Conservation (phyloP, 805 yeast species). For the Wickerhamomyces canadensis region DNA sequence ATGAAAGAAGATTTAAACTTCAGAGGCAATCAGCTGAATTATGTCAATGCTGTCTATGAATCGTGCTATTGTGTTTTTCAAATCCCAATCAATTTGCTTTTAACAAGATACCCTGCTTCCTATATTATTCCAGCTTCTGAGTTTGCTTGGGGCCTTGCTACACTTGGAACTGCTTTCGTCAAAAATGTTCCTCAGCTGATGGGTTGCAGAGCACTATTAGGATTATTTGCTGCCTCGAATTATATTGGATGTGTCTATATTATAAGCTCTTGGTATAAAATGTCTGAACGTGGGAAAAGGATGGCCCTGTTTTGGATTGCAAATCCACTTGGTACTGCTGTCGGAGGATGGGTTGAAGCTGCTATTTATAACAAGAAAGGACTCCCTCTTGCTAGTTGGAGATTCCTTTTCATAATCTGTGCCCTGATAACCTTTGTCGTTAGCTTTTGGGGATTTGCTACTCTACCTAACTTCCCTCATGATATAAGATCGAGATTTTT, state of each 20-base stretch:
- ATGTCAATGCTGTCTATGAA: constrained; percentile 38
- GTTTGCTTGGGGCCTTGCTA: constrained; percentile 31
- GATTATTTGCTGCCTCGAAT: constrained; percentile 38
- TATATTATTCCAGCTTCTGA: constrained; percentile 30
- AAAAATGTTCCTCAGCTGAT: constrained; percentile 27
- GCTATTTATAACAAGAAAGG: constrained; percentile 36
- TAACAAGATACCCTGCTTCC: constrained; percentile 29
- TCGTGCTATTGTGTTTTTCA: constrained; percentile 43
- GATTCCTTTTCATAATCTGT: constrained; percentile 41
- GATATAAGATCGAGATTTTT: constrained; percentile 19
- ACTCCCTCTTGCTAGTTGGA: constrained; percentile 42
- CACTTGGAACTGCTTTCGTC: constrained; percentile 29
- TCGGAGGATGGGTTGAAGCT: constrained; percentile 38
- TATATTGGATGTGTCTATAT: constrained; percentile 37
- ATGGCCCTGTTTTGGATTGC: constrained; percentile 36
- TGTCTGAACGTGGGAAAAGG: constrained; percentile 37
- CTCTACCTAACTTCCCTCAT: constrained; percentile 33
- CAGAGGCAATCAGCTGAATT: constrained; percentile 40
- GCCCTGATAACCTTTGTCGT: constrained; percentile 38
- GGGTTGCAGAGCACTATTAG: constrained; percentile 38
- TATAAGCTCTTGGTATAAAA: constrained; percentile 36
- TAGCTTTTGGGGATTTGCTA: constrained; percentile 34
- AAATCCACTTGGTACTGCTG: constrained; percentile 35
- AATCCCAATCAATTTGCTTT: constrained; percentile 32
- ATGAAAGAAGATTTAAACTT: constrained; percentile 42